Conservation (phyloP, 306 rosid species). For the Quercus glauca region DNA sequence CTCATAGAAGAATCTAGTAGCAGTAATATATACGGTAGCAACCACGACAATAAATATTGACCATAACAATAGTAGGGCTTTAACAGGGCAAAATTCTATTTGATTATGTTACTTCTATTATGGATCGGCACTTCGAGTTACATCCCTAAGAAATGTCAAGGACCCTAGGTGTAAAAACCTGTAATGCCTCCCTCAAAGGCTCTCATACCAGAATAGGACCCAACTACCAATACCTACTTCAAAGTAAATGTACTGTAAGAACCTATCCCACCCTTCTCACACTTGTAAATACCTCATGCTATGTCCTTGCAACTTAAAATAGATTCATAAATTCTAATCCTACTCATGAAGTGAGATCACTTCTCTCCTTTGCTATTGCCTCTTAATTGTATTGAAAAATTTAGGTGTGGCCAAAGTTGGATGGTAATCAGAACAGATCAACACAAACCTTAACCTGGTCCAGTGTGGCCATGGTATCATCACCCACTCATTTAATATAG, state of each 20-base stretch:
- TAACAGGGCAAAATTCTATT: background rate
- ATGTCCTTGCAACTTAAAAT: background rate
- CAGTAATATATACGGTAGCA: background rate
- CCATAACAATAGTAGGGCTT: background rate
- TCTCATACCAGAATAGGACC: too few relatives aligned
- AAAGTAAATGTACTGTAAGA: too few relatives aligned
- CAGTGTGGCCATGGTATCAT: constrained; percentile 37
- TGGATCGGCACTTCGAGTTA: background rate
- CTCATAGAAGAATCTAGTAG: background rate
- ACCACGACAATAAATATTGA: background rate
- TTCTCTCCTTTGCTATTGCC: too few relatives aligned
- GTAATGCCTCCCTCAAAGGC: too few relatives aligned
- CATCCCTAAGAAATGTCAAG: too few relatives aligned
- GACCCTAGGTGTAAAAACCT: too few relatives aligned
- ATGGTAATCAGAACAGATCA: constrained; percentile 17
- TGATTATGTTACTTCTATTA: background rate
- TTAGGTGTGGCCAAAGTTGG: background rate
- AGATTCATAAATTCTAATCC: background rate
- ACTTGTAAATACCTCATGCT: background rate
- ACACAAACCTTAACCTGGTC: constrained; percentile 45
- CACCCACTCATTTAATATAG: constrained; percentile 47
- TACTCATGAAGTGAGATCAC: background rate
- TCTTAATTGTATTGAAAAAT: too few relatives aligned
- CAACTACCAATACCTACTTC: too few relatives aligned
- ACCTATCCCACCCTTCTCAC: too few relatives aligned